Conservation (phyloP, 495 filamentous ascomycete genomes). For the Xylaria nigripes region DNA sequence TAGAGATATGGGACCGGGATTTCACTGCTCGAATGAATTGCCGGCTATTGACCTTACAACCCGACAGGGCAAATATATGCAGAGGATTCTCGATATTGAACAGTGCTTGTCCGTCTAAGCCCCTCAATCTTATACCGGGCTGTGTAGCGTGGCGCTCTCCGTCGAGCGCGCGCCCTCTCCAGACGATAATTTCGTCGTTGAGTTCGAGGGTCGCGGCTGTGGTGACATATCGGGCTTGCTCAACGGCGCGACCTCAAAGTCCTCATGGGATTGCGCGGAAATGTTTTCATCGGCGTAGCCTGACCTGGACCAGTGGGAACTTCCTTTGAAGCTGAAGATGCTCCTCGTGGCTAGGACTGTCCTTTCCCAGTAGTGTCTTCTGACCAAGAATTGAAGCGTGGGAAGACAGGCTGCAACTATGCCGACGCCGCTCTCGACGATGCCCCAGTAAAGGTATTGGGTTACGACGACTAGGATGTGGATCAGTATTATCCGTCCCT, state of each 20-base stretch:
- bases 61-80: no score
- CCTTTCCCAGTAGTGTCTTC: not conserved
- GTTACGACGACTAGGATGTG: slow-evolving; percentile 14
- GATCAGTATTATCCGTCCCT: not conserved
- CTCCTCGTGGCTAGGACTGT: slow-evolving; percentile 1
- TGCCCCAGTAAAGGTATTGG: slow-evolving; percentile 20
- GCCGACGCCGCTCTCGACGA: slow-evolving; percentile 17
- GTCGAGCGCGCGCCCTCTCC: not conserved
- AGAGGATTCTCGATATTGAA: no score
- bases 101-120: no score
- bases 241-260: not conserved
- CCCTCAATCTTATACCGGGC: not conserved
- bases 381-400: slow-evolving; percentile 13
- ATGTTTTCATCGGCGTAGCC: not conserved
- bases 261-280: not conserved
- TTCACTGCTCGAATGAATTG: no score
- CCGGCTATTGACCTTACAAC: no score
- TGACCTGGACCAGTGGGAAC: not conserved
- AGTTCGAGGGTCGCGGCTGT: not conserved
- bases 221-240: not conserved
- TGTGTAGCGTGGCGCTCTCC: not conserved
- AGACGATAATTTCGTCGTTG: not conserved
- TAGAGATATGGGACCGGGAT: no score
- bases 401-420: slow-evolving; percentile 18
- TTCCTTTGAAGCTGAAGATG: slow-evolving; percentile 1